Evolutionary conservation across 169 alveolate genomes (phyloP).

Genomic region (Perkinsus chesapeaki): DNA sequence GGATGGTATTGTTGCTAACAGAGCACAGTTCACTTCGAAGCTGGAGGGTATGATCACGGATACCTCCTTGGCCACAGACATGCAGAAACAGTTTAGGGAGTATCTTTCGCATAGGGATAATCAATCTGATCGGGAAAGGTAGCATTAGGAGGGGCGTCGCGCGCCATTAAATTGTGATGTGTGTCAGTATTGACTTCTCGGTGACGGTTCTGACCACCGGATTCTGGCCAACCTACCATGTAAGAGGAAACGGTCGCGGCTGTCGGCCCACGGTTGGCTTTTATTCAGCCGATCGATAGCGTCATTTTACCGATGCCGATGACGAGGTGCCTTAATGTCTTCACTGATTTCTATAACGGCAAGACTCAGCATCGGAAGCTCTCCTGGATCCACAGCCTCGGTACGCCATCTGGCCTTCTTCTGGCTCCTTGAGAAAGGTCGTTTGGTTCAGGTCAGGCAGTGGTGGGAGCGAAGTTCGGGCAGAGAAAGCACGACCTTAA

Average conservation of each 20-base stretch:
- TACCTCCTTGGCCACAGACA: slow-evolving; percentile 42
- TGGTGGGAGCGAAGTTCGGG: slow-evolving; percentile 28
- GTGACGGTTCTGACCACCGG: slow-evolving; percentile 70
- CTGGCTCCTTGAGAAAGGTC: not conserved
- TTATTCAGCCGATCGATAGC: slow-evolving; percentile 11
- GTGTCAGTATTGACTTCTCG: slow-evolving; percentile 39
- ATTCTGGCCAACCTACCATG: slow-evolving; percentile 64
- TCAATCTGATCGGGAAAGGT: slow-evolving; percentile 7
- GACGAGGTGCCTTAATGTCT: slow-evolving; percentile 32
- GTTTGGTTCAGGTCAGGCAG: slow-evolving; percentile 26
- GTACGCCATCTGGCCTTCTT: slow-evolving; percentile 29
- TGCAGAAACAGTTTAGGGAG: slow-evolving; percentile 28
- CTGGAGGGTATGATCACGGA: slow-evolving; percentile 76
- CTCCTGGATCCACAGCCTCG: slow-evolving; percentile 68
- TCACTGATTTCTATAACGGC: slow-evolving; percentile 40
- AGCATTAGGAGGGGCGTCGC: slow-evolving; percentile 16
- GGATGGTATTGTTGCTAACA: slow-evolving; percentile 28
- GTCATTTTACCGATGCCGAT: slow-evolving; percentile 41
- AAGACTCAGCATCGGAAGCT: slow-evolving; percentile 64
- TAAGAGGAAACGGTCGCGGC: not conserved
- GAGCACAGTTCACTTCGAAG: slow-evolving; percentile 75
- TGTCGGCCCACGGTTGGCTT: too few relatives aligned
- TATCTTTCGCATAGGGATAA: not conserved
- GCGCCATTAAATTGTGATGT: not conserved
- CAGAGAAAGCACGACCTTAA: slow-evolving; percentile 34